Evolutionary conservation across 2,329 filamentous ascomycete genomes (phyloP).

Genomic region (Teratosphaeria nubilosa): DNA sequence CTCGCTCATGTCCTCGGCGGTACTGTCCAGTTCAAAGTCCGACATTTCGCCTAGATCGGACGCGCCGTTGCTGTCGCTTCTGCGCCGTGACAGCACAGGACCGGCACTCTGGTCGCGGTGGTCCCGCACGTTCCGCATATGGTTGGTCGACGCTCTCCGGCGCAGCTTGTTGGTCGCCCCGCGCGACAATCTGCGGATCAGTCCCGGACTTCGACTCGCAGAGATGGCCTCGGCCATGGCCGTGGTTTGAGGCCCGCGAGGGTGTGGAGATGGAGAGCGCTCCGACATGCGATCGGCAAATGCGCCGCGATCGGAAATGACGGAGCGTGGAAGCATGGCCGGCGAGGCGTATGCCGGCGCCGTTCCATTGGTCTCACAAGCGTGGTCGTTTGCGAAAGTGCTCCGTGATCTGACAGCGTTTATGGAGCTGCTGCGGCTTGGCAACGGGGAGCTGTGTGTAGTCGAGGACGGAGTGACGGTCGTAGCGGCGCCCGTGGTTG

Average conservation of each 20-base stretch:
- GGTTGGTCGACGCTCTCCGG: conserved; percentile 67
- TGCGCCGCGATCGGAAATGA: neutral
- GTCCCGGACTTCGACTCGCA: conserved; percentile 43
- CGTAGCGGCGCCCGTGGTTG: neutral
- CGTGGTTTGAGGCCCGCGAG: conserved; percentile 35
- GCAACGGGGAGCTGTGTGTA: neutral
- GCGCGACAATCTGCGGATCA: conserved; percentile 80
- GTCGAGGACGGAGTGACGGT: neutral
- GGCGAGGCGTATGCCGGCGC: neutral
- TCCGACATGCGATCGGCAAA: conserved; percentile 26
- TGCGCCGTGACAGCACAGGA: conserved; percentile 73
- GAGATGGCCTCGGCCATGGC: conserved; percentile 54
- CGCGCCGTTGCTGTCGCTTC: conserved; percentile 80
- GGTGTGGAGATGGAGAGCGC: conserved; percentile 43
- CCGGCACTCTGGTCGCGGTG: conserved; percentile 81
- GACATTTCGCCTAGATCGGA: conserved; percentile 37
- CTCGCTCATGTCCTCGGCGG: conserved; percentile 35
- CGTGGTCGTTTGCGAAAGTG: neutral
- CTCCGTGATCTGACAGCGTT: neutral
- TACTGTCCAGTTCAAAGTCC: conserved; percentile 46
- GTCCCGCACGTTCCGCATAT: conserved; percentile 49
- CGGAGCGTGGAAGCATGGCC: neutral
- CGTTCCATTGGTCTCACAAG: neutral
- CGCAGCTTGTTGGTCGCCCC: conserved; percentile 62
- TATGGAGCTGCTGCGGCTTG: neutral